Conservation (phyloP, 164 flowering plant genomes). For the Magnolia sinica region DNA sequence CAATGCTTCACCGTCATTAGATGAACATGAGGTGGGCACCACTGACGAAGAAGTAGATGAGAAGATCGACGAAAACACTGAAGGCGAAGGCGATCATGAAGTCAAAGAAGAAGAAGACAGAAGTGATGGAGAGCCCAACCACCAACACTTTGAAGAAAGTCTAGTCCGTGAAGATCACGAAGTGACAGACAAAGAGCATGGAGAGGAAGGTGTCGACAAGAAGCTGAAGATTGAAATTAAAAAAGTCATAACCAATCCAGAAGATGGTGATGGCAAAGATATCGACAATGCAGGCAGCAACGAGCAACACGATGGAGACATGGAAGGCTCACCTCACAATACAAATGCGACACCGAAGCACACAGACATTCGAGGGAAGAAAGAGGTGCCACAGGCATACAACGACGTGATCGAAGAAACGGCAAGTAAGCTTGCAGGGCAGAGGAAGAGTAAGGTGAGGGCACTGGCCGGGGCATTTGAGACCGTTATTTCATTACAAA, state of each 20-base stretch:
- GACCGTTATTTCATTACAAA: slow-evolving; percentile 9
- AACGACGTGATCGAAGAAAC: slow-evolving; percentile 31
- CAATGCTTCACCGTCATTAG: neutral
- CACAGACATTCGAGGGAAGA: slow-evolving; percentile 4
- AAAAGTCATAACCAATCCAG: neutral
- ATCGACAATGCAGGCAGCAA: neutral
- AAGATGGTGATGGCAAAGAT: neutral
- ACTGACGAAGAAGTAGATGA: neutral
- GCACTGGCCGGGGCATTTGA: slow-evolving; percentile 31
- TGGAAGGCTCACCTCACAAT: neutral
- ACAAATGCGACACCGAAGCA: neutral
- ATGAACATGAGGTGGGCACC: neutral
- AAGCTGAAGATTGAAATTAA: neutral
- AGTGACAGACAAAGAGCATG: neutral
- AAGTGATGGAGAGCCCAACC: neutral
- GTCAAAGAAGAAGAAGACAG: neutral
- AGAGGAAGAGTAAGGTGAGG: slow-evolving; percentile 28
- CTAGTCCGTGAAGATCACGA: neutral
- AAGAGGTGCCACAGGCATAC: slow-evolving; percentile 10
- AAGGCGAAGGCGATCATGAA: neutral
- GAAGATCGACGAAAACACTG: neutral
- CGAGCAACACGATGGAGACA: neutral
- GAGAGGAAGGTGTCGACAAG: neutral
- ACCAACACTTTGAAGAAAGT: neutral
- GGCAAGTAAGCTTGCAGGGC: slow-evolving; percentile 19